Evolutionary conservation across 495 filamentous ascomycete genomes (phyloP).

Genomic region (Aspergillus asperescens): DNA sequence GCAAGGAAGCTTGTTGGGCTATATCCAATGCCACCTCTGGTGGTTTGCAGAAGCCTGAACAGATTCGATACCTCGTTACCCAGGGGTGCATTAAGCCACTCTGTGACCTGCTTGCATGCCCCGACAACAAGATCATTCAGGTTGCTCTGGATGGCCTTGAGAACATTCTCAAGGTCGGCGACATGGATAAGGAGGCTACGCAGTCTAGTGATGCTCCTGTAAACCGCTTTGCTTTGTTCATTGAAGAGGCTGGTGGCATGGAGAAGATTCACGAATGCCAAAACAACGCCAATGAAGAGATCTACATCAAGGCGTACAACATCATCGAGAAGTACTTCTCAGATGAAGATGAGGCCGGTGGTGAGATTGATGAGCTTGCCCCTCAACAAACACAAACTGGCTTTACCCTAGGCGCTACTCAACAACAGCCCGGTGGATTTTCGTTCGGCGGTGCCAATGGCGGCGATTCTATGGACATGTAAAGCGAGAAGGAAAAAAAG

Average conservation of each 20-base stretch:
- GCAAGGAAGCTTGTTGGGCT: conserved; percentile 99
- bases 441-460: conserved; percentile 71
- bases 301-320: conserved; percentile 99
- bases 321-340: conserved; percentile 99
- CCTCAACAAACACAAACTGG: conserved; percentile 64
- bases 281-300: conserved; percentile 99
- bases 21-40: conserved; percentile 99
- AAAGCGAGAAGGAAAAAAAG: conserved; percentile 33
- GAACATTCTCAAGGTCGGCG: conserved; percentile 99
- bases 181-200: conserved; percentile 91
- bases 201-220: conserved; percentile 63
- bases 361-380: conserved; percentile 64
- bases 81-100: conserved; percentile 96
- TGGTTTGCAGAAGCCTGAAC: conserved; percentile 96
- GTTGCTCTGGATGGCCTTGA: conserved; percentile 97
- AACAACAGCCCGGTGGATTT: conserved; percentile 75
- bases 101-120: conserved; percentile 92
- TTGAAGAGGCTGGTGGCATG: conserved; percentile 98
- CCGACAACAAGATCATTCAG: conserved; percentile 99
- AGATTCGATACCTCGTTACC: conserved; percentile 90
- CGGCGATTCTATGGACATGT: conserved; percentile 97
- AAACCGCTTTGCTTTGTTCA: conserved; percentile 96
- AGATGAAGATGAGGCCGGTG: conserved; percentile 86
- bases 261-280: conserved; percentile 99
- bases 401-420: conserved; percentile 79